Conservation (phyloP, 2,329 filamentous ascomycete species). For the Trichophyton mentagrophytes region DNA sequence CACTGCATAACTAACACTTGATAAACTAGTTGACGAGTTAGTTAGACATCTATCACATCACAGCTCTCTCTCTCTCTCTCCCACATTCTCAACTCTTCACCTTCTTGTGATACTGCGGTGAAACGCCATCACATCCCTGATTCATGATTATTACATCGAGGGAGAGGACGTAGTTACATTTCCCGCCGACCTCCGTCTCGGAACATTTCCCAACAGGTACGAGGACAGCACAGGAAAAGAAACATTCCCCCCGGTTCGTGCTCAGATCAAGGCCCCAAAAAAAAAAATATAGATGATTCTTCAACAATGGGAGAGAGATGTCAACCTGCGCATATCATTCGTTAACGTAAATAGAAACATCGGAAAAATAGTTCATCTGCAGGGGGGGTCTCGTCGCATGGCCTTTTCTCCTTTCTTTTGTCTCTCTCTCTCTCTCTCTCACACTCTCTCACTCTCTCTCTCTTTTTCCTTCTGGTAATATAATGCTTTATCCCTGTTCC, state of each 20-base stretch:
- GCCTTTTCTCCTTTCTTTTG: not conserved
- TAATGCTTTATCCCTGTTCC: not conserved
- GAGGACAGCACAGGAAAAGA: not conserved
- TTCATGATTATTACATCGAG: no score
- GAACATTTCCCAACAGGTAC: not conserved
- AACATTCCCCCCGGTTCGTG: not conserved
- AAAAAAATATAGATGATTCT: not conserved
- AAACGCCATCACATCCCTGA: not conserved
- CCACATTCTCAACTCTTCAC: no score
- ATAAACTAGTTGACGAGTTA: no score
- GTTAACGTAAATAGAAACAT: not conserved
- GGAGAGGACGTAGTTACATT: not conserved
- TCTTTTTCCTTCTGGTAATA: not conserved
- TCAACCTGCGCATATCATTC: not conserved
- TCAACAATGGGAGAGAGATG: no score
- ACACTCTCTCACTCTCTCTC: not conserved
- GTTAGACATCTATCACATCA: not conserved
- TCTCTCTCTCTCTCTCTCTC: not conserved
- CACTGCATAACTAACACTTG: not conserved
- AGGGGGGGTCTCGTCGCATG: not conserved
- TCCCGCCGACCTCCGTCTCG: not conserved
- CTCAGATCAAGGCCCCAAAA: not conserved
- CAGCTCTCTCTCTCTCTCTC: no score
- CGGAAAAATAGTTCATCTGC: not conserved
- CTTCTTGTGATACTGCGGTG: not conserved